Base-by-base conservation (phyloP, 176 grass and related monocot genomes). In the Paspalum vaginatum region DNA sequence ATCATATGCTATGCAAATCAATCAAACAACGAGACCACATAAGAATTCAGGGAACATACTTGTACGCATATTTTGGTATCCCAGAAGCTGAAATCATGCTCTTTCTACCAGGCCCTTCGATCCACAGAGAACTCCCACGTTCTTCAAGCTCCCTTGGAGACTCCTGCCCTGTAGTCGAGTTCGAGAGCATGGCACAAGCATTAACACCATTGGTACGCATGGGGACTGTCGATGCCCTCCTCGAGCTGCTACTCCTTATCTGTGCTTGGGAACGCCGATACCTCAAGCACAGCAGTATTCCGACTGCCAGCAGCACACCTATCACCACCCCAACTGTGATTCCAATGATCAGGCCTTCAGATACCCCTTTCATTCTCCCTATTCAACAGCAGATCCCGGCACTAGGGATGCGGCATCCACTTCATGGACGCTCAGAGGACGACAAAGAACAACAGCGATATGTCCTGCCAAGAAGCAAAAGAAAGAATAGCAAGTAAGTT, bases 11-110 rank as follows among this genome's bases (percentile, higher is more conserved):
- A 76, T 74, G n/a, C 44, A 83, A 47, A 70, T 53, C 49, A 54
- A 54, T 42, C 14, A 74, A 68, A 83, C 60, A 78, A 73, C 26
- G 22, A 48, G 18, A 87, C 32, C 53, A 65, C 25, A 71, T 6
- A 80, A 57, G n/a, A 24, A 14, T 59, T 22, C 68, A 72, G 37
- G 24, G 27, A 88, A 80, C 91, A 74, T 98, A 98, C 96, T 87
- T 93, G 75, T 93, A 98, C 37, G 81, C 75, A 88, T 98, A 98
- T 90, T 93, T 98, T 65, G 92, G 90, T 83, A 97, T 86, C 53
- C 94, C 94, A 78, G 94, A 97, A 90, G 84, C 76, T 39, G 94
- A 97, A 17, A 97, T 85, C 24, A 69, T 40, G 74, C 76, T 89
- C 77, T 85, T 91, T 67, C 81, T 87, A 71, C 73, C 90, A 67